Evolutionary conservation across 768 basidiomycete genomes (phyloP).

Genomic region (Atractiella rhizophila): DNA sequence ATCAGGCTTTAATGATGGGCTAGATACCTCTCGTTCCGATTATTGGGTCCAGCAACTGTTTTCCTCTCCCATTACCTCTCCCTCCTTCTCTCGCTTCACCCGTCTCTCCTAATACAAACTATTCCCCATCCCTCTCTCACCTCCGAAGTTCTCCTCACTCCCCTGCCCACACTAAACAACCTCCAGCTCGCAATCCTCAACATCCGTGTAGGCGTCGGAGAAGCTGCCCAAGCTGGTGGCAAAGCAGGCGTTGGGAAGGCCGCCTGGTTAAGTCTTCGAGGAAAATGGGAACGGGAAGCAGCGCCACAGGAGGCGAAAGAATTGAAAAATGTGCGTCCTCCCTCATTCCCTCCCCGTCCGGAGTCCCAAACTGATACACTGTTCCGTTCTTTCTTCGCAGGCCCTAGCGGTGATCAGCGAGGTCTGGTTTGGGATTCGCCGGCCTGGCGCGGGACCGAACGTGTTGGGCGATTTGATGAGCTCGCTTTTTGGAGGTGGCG

Average conservation of each 20-base stretch:
- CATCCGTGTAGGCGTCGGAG: constrained; percentile 31
- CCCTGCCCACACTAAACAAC: constrained; percentile 58
- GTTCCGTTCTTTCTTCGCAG: constrained; percentile 23
- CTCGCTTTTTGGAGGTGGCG: constrained; percentile 54
- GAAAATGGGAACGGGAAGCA: constrained; percentile 53
- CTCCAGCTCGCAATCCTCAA: constrained; percentile 63
- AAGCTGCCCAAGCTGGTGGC: constrained; percentile 7
- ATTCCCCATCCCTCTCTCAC: constrained; percentile 19
- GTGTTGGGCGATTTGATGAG: constrained; percentile 74
- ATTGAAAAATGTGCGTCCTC: constrained; percentile 15
- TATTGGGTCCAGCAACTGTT: too few relatives aligned
- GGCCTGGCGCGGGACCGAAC: constrained; percentile 44
- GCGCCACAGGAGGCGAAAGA: constrained; percentile 20
- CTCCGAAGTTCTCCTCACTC: constrained; percentile 49
- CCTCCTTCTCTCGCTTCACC: constrained; percentile 31
- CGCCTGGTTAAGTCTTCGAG: constrained; percentile 54
- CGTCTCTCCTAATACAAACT: constrained; percentile 23
- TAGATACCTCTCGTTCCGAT: constrained; percentile 28
- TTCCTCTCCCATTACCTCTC: constrained; percentile 62
- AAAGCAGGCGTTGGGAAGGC: constrained; percentile 16
- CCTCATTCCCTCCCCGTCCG: constrained; percentile 3
- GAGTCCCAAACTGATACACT: constrained; percentile 14
- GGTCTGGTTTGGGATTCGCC: constrained; percentile 67
- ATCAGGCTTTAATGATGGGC: rapidly evolving
- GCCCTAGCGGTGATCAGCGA: constrained; percentile 40